Evolutionary conservation across 2,329 filamentous ascomycete species (phyloP), one percentile per base, ranked within the genome.

Genomic region (Tolypocladium capitatum): DNA sequence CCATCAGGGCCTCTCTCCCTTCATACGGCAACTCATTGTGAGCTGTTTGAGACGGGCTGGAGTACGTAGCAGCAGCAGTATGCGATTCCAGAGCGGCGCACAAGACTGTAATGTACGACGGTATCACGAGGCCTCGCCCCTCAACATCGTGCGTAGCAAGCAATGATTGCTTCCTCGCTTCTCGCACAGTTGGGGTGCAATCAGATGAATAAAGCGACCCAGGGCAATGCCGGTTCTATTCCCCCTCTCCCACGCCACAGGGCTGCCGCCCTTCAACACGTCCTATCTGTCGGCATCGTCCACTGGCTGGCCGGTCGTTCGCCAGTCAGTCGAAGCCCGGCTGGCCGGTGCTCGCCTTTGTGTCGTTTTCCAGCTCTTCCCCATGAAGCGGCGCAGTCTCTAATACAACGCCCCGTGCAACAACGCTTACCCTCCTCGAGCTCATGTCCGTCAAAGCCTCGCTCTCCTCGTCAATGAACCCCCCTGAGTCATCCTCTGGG

Each of bases 391-490:
- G 72, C 31, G 74, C 73, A 27, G 72, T 73, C 60, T 79, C 78
- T 38, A 80, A 63, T 6, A 57, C 55, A 14, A 62, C 68, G 43
- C 64, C 63, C 44, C 65, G 63, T 31, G 68, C 71, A 43, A 77
- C 71, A 31, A 77, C 62, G 53, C 81, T 84, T 49, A 71, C 70
- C 49, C 80, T 70, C 55, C 75, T 65, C 3, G 76, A 73, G 27
- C 72, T 68, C 44, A 67, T 63, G 45, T 76, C 74, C 34, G 56
- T 58, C 21, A 83, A 65, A 20, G 75, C 72, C 59, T 82, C 77
- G 51, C 74, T 80, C 49, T 74, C 73, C 49, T 75, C 72, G 32
- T 73, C 74, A 43, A 73, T 67, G 3, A 58, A 55, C 30, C 69
- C 63, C 52, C 73, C 59, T 9, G 62, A 66, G 45, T 71, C 70